Percentiles rank a stretch among this genome's conserved stretches.
Evolutionary conservation across 176 grass and related monocot genomes (phyloP).

Genomic region (Aegilops sharonensis): DNA sequence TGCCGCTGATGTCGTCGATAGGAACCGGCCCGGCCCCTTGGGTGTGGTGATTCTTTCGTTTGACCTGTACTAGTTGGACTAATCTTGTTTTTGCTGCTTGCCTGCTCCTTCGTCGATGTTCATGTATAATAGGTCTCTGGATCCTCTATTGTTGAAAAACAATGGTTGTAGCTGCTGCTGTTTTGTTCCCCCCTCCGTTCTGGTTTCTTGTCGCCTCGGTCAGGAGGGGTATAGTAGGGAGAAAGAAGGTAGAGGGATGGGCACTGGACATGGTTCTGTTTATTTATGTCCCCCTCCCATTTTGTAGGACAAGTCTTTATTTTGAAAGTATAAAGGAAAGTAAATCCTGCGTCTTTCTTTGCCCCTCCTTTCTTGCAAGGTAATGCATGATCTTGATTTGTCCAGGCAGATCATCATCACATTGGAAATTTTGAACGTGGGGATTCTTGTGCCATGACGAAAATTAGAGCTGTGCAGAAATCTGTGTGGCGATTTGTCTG

Average conservation of each 20-base stretch:
- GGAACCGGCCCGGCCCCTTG: conserved; percentile 20
- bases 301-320: conserved; percentile 62
- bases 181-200: conserved; percentile 43
- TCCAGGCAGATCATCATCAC: not conserved
- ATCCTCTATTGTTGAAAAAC: conserved; percentile 42
- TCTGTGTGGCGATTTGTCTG: not conserved
- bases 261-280: conserved; percentile 43
- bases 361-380: not conserved
- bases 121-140: conserved; percentile 61
- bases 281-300: conserved; percentile 58
- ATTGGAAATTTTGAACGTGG: not conserved
- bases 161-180: conserved; percentile 34
- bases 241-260: conserved; percentile 34
- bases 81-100: conserved; percentile 36
- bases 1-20: conserved; percentile 24
- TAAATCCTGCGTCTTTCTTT: conserved; percentile 30
- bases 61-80: conserved; percentile 48
- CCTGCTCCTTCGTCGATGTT: not conserved
- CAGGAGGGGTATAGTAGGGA: conserved; percentile 47
- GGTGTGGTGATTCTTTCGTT: conserved; percentile 69
- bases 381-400: not conserved
- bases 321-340: conserved; percentile 59
- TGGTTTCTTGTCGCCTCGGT: conserved; percentile 22
- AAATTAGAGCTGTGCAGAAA: not conserved
- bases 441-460: not conserved